Evolutionary conservation across 2,329 filamentous ascomycete genomes (phyloP).

Genomic region (Colletotrichum tabaci): DNA sequence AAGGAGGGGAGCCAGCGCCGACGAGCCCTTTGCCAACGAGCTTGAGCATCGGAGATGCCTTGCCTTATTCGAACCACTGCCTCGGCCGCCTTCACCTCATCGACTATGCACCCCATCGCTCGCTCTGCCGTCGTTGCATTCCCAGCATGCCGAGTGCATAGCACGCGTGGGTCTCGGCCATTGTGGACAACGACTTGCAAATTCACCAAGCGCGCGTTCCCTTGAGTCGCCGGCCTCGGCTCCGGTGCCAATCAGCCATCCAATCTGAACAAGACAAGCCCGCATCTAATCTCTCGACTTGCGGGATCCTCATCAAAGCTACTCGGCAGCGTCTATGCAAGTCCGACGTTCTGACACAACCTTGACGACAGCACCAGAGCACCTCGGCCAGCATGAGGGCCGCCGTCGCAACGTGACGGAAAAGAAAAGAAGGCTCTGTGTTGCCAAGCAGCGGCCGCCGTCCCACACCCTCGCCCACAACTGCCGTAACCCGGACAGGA

Average conservation of each 20-base stretch:
- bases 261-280: constrained; percentile 36
- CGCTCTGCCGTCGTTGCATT: constrained; percentile 39
- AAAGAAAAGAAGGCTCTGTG: constrained; percentile 2
- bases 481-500: constrained; percentile 34
- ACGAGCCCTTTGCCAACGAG: background rate
- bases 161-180: constrained; percentile 14
- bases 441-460: constrained; percentile 36
- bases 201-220: background rate
- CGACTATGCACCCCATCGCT: constrained; percentile 3
- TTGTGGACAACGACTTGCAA: background rate
- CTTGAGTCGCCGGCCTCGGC: constrained; percentile 32
- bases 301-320: constrained; percentile 26
- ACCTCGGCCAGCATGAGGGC: background rate
- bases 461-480: constrained; percentile 27
- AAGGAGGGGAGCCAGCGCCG: background rate
- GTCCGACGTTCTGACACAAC: constrained; percentile 27
- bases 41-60: constrained; percentile 15
- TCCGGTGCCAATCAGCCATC: constrained; percentile 18
- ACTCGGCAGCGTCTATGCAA: constrained; percentile 16
- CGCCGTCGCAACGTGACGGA: constrained; percentile 26
- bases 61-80: constrained; percentile 13
- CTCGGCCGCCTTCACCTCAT: constrained; percentile 1
- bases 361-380: constrained; percentile 5
- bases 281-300: constrained; percentile 33
- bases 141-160: constrained; percentile 17